These are phyloP conservation scores for Mesembryanthemum crystallinum DNA, from an alignment of 148 eudicot genomes.

Conservation along the genomic window DNA sequence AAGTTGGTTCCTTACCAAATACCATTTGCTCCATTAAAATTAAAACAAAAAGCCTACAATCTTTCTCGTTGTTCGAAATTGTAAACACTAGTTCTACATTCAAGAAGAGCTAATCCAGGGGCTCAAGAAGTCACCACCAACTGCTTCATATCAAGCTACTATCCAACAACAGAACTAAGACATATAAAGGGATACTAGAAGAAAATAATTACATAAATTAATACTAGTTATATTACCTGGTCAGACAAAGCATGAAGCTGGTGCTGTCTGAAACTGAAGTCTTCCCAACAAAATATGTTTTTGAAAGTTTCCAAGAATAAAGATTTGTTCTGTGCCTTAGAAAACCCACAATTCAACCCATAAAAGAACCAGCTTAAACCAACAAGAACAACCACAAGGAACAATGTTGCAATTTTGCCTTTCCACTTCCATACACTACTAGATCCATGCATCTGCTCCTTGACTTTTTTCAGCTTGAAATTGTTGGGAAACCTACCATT, in stretches of 20 bases:
- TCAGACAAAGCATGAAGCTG: conserved; percentile 16
- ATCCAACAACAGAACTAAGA: not conserved
- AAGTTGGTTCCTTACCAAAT: too few species aligned
- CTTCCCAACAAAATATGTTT: conserved; percentile 6
- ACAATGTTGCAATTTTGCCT: conserved; percentile 26
- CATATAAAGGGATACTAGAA: not conserved
- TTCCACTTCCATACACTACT: conserved; percentile 42
- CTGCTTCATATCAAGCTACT: conserved; percentile 12
- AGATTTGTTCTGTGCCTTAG: conserved; percentile 22
- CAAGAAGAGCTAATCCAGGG: not conserved
- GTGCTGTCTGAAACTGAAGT: conserved; percentile 30
- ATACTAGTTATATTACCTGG: conserved; percentile 21
- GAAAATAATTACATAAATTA: not conserved
- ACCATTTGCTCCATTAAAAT: too few species aligned
- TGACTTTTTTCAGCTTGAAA: conserved; percentile 43
- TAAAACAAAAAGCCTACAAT: not conserved
- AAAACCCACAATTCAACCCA: conserved; percentile 28
- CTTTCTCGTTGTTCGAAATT: not conserved
- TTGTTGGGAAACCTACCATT: conserved; percentile 39
- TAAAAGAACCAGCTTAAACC: conserved; percentile 43
- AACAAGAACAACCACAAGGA: conserved; percentile 32
- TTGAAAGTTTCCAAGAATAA: conserved; percentile 25
- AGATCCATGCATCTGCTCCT: conserved; percentile 39
- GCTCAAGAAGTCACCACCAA: conserved; percentile 1
- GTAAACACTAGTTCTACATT: not conserved